A percentile compares a stretch with the other conserved stretches of the same genome.
Evolutionary conservation across 306 rosid genomes (phyloP).

Genomic region (Dicorynia guianensis): DNA sequence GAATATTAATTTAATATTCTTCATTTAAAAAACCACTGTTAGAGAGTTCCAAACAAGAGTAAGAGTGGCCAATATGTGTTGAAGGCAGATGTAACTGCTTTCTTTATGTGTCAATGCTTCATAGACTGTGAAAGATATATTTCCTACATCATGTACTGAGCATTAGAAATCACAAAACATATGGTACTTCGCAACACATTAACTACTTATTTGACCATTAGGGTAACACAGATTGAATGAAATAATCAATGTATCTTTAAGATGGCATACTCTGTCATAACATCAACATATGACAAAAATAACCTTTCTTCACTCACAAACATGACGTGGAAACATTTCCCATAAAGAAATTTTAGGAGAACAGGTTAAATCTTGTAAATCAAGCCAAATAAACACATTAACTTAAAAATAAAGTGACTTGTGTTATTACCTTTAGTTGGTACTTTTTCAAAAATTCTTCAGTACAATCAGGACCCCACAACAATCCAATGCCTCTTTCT

Average conservation of each 20-base stretch:
- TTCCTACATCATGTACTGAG: background rate
- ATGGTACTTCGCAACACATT: background rate
- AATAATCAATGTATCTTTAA: background rate
- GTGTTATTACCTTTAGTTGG: constrained; percentile 64
- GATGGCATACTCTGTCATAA: constrained; percentile 6
- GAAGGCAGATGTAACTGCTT: background rate
- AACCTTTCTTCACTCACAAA: constrained; percentile 12
- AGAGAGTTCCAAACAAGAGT: background rate
- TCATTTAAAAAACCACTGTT: background rate
- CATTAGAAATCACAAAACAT: constrained; percentile 12
- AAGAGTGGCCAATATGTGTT: background rate
- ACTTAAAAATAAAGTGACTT: background rate
- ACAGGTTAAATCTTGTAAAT: constrained; percentile 15
- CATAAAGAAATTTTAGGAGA: constrained; percentile 1
- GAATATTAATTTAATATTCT: constrained; percentile 13
- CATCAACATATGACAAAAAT: constrained; percentile 18
- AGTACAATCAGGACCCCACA: constrained; percentile 94
- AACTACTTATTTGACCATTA: background rate
- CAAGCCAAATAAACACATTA: constrained; percentile 16
- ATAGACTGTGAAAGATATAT: background rate
- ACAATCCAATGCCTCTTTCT: constrained; percentile 87
- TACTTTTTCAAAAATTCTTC: constrained; percentile 81
- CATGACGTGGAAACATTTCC: constrained; percentile 16
- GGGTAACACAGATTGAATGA: constrained; percentile 25
- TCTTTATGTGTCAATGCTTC: constrained; percentile 4